These are phyloP conservation scores for Atalantia buxifolia DNA, from an alignment of 345 rosid genomes.

Conservation along the genomic window DNA sequence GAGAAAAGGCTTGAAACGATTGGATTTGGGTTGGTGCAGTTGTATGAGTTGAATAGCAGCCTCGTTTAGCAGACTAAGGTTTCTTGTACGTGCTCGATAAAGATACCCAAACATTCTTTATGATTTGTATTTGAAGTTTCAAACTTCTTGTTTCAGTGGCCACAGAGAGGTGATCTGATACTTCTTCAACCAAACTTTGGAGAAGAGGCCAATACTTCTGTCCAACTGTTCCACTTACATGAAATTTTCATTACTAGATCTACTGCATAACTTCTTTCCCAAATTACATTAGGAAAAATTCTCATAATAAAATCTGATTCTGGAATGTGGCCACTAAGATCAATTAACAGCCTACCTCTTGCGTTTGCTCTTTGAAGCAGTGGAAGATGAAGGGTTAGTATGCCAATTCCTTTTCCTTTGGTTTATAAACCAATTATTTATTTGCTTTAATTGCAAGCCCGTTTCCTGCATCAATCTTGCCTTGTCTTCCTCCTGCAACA, in stretches of 20 bases:
- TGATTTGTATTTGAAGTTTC: not conserved
- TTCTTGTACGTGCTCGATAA: not conserved
- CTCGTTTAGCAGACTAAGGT: slow-evolving; percentile 4
- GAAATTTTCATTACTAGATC: slow-evolving; percentile 18
- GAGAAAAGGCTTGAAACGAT: not conserved
- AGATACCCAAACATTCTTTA: not conserved
- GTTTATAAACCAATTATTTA: slow-evolving; percentile 89
- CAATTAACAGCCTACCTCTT: slow-evolving; percentile 48
- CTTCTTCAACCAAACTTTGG: not conserved
- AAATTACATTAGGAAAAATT: not conserved
- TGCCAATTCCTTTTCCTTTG: slow-evolving; percentile 93
- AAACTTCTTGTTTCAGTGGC: not conserved
- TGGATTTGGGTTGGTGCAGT: not conserved
- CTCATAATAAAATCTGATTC: slow-evolving; percentile 2
- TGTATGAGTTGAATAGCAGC: not conserved
- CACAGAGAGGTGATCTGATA: not conserved
- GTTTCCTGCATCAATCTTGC: slow-evolving; percentile 76
- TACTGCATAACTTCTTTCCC: slow-evolving; percentile 34
- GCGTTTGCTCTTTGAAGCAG: slow-evolving; percentile 64
- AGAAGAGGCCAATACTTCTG: not conserved
- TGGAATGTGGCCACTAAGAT: not conserved
- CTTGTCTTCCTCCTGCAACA: slow-evolving; percentile 77
- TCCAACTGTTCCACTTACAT: slow-evolving; percentile 6
- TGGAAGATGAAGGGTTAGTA: slow-evolving; percentile 59
- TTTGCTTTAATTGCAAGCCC: slow-evolving; percentile 82